Evolutionary conservation across 495 filamentous ascomycete species (phyloP).

Genomic region (Darksidea phi): DNA sequence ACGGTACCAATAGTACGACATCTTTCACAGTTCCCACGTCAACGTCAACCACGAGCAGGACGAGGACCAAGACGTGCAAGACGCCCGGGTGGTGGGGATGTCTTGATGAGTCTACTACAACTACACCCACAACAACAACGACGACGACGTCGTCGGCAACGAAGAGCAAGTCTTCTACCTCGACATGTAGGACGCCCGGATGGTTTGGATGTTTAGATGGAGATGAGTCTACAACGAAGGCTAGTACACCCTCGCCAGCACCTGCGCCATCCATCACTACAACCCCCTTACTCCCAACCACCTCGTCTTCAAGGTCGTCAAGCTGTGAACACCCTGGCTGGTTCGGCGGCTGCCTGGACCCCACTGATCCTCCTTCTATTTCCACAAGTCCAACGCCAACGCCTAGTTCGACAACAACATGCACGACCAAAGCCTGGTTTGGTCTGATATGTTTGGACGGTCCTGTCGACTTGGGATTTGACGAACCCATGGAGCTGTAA

Average conservation of each 20-base stretch:
- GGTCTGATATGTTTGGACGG: conserved; percentile 32
- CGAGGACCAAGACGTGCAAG: conserved; percentile 76
- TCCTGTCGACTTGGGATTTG: neutral
- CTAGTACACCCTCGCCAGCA: conserved; percentile 16
- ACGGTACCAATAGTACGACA: conserved; percentile 73
- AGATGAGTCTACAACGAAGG: conserved; percentile 40
- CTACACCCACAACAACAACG: conserved; percentile 49
- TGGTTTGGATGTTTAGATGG: conserved; percentile 48
- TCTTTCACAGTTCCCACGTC: conserved; percentile 51
- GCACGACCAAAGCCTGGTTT: conserved; percentile 36
- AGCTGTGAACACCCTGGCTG: conserved; percentile 67
- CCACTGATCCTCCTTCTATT: conserved; percentile 51
- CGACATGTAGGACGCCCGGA: conserved; percentile 40
- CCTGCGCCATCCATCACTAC: conserved; percentile 13
- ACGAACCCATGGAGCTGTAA: conserved; percentile 28
- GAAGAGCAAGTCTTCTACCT: conserved; percentile 49
- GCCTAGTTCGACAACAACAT: conserved; percentile 39
- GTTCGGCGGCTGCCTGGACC: conserved; percentile 65
- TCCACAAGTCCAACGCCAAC: conserved; percentile 43
- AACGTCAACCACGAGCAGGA: conserved; percentile 52
- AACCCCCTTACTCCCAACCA: conserved; percentile 12
- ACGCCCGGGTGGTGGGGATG: conserved; percentile 85
- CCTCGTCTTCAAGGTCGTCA: conserved; percentile 20
- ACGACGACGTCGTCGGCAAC: conserved; percentile 44
- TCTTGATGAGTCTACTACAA: conserved; percentile 55